These are phyloP conservation scores for Collybia nuda DNA, from an alignment of 768 basidiomycete genomes.

Conservation along the genomic window DNA sequence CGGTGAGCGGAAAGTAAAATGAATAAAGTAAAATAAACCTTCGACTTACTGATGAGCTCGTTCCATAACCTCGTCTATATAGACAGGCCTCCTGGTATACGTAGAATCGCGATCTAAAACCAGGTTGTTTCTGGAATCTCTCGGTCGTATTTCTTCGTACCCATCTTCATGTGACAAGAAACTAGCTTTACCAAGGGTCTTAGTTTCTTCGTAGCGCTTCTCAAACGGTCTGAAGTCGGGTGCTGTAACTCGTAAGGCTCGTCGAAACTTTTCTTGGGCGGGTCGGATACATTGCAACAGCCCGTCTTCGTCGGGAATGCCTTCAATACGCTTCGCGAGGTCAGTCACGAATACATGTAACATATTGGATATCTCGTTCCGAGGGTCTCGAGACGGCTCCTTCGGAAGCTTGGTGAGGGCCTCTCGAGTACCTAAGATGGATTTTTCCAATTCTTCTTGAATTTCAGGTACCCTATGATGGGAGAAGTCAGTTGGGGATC, in stretches of 20 bases:
- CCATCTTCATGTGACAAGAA: slow-evolving; percentile 44
- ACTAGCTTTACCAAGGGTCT: slow-evolving; percentile 10
- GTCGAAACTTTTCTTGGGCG: slow-evolving; percentile 44
- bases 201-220: slow-evolving; percentile 11
- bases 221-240: slow-evolving; percentile 59
- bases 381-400: slow-evolving; percentile 54
- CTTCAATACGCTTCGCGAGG: slow-evolving; percentile 46
- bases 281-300: slow-evolving; percentile 57
- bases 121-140: too few relatives aligned
- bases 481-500: not conserved
- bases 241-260: slow-evolving; percentile 47
- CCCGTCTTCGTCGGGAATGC: slow-evolving; percentile 50
- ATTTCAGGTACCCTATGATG: slow-evolving; percentile 57
- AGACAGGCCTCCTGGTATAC: slow-evolving; percentile 25
- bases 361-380: slow-evolving; percentile 52
- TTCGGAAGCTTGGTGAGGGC: slow-evolving; percentile 36
- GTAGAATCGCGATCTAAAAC: slow-evolving; percentile 5
- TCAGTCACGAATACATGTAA: slow-evolving; percentile 47
- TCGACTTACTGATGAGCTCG: slow-evolving; percentile 46
- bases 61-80: slow-evolving; percentile 52
- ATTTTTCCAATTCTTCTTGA: slow-evolving; percentile 51
- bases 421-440: slow-evolving; percentile 39
- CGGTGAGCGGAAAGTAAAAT: not conserved
- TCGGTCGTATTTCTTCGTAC: slow-evolving; percentile 11
- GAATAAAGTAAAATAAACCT: too few relatives aligned